Evolutionary conservation across 768 basidiomycete genomes (phyloP), one percentile per base, ranked within the genome.

Genomic region (Amanita fuliginea): DNA sequence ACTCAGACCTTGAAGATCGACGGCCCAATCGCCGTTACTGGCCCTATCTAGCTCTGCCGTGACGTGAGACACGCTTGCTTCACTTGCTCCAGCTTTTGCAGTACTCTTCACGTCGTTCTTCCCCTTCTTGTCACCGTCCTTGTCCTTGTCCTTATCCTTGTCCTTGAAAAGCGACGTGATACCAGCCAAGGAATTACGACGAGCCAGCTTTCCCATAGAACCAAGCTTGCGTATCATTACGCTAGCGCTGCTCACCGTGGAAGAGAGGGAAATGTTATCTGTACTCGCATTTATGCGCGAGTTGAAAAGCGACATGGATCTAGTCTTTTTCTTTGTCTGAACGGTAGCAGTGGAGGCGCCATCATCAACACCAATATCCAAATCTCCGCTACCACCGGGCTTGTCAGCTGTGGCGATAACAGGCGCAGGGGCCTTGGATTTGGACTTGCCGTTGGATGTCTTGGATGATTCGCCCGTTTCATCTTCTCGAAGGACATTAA

Each of bases 161-260:
- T 89, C 86, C 66, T 90, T 91, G 75, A 94, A 92, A 47, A 93
- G 68, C 43, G 82, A 85, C n/a, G 88, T 88, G 60, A 93, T 88
- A 22, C 88, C 83, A 40, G 84, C 83, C 19, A 94, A 67, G 26
- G 84, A 86, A 59, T 90, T 91, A 36, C 88, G 73, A 41, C 88
- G 70, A 5, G 87, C 85, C 11, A 93, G 73, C 64, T 86, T 86
- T 16, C 86, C 88, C 63, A 92, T 79, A 37, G 78, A 78, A 6
- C 91, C 84, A 47, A 94, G 78, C 67, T 92, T 94, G 54, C 91
- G 78, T 57, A 94, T 92, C 78, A 98, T 95, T 63, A 97, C 86
- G 39, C 87, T 91, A 18, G 95, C 95, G 45, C 86, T 90, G 54
- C 86, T 89, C 57, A 96, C 94, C 40, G 95, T 96, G 6, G 89